Evolutionary conservation across 805 yeast species (phyloP).

Genomic region (Candida manassasensis): DNA sequence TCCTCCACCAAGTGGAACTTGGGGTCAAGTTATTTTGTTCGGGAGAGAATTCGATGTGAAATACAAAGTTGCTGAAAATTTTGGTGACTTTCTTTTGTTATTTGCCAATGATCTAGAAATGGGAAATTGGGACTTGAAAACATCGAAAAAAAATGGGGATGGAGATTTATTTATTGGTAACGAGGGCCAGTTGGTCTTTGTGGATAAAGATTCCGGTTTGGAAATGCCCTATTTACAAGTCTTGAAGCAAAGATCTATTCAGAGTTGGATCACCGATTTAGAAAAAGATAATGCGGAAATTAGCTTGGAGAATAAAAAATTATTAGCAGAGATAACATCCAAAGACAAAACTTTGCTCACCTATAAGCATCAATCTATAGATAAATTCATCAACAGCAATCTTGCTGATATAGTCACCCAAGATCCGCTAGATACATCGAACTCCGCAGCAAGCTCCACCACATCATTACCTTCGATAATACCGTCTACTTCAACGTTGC

Average conservation of each 20-base stretch:
- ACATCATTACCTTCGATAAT: constrained; percentile 2
- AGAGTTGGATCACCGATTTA: constrained; percentile 29
- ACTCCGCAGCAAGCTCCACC: constrained; percentile 7
- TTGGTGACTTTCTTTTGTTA: constrained; percentile 81
- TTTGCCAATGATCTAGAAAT: constrained; percentile 85
- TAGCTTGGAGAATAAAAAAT: neutral
- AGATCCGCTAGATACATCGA: constrained; percentile 2
- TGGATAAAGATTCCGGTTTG: constrained; percentile 51
- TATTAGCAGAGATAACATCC: neutral
- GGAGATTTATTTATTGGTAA: constrained; percentile 61
- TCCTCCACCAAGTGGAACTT: constrained; percentile 52
- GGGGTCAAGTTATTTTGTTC: constrained; percentile 89
- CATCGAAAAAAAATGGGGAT: constrained; percentile 40
- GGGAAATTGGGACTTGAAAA: constrained; percentile 73
- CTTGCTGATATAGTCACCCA: constrained; percentile 20
- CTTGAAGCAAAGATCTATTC: constrained; percentile 26
- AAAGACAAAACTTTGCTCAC: constrained; percentile 17
- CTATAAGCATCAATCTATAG: constrained; percentile 22
- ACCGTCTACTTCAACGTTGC: neutral
- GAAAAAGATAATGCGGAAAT: constrained; percentile 8
- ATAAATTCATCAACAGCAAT: constrained; percentile 27
- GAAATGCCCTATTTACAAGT: constrained; percentile 41
- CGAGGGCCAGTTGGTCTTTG: constrained; percentile 69
- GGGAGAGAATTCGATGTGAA: constrained; percentile 94
- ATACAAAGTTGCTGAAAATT: constrained; percentile 77